phyloP scores from a whole-genome alignment of 495 filamentous ascomycete species.

The Hypoxylon rickii region DNA sequence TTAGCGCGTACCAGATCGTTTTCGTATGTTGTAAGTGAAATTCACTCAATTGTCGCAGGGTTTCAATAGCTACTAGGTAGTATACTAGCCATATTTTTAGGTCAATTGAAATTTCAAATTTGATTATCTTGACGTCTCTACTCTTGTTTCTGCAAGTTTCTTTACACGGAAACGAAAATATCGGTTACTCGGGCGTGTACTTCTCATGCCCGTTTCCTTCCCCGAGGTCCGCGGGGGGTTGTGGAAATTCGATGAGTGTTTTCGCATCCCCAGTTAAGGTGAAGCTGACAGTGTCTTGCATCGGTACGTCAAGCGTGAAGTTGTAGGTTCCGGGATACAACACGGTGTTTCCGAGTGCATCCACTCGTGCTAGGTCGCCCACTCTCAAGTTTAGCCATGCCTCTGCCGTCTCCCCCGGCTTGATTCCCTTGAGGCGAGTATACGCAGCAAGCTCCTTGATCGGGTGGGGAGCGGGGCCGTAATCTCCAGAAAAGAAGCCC shows the following conservation, averaged over 20 bases:
- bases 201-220: slow-evolving; percentile 36
- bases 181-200: slow-evolving; percentile 16
- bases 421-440: slow-evolving; percentile 53
- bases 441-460: slow-evolving; percentile 68
- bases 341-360: slow-evolving; percentile 62
- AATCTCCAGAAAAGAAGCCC: slow-evolving; percentile 57
- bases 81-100: no score
- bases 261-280: slow-evolving; percentile 47
- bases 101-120: no score
- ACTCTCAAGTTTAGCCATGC: slow-evolving; percentile 57
- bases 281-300: slow-evolving; percentile 44
- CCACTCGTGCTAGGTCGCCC: slow-evolving; percentile 61
- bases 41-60: no score
- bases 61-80: no score
- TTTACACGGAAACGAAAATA: no score
- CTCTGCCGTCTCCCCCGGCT: slow-evolving; percentile 41
- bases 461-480: slow-evolving; percentile 64
- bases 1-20: no score
- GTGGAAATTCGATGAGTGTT: slow-evolving; percentile 34
- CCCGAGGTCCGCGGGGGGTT: slow-evolving; percentile 32
- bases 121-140: no score
- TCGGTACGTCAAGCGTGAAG: slow-evolving; percentile 58
- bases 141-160: no score
- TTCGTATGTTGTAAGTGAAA: no score
- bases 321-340: slow-evolving; percentile 70